A percentile compares a stretch with the other conserved stretches of the same genome.
Evolutionary conservation across 768 basidiomycete species (phyloP).

Genomic region (Tephrocybe sp.): DNA sequence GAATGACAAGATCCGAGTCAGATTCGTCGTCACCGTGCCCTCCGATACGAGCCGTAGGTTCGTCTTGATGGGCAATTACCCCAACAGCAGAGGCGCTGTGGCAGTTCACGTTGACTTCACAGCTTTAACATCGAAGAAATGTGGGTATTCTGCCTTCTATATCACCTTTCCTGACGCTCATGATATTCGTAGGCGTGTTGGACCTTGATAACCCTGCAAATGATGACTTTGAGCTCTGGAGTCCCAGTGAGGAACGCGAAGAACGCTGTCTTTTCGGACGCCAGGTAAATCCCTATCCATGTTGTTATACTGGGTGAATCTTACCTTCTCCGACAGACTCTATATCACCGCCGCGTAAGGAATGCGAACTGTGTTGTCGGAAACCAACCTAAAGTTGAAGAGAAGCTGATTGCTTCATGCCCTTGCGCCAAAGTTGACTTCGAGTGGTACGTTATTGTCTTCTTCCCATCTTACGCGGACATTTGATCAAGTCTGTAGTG

Average conservation of each 20-base stretch:
- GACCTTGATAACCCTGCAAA: slow-evolving; percentile 67
- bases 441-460: slow-evolving; percentile 72
- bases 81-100: slow-evolving; percentile 49
- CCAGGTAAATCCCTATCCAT: slow-evolving; percentile 64
- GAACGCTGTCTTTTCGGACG: slow-evolving; percentile 92
- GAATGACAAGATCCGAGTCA: slow-evolving; percentile 72
- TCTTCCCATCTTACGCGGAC: background rate
- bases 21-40: slow-evolving; percentile 82
- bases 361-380: slow-evolving; percentile 86
- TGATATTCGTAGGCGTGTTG: slow-evolving; percentile 55
- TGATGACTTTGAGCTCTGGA: slow-evolving; percentile 98
- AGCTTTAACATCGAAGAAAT: slow-evolving; percentile 69
- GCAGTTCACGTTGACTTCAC: slow-evolving; percentile 91
- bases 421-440: slow-evolving; percentile 77
- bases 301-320: background rate
- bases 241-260: slow-evolving; percentile 84
- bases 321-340: slow-evolving; percentile 50
- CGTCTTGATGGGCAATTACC: slow-evolving; percentile 72
- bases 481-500: slow-evolving; percentile 45
- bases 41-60: slow-evolving; percentile 90
- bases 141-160: slow-evolving; percentile 49
- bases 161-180: slow-evolving; percentile 5
- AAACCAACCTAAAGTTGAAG: slow-evolving; percentile 50
- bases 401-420: slow-evolving; percentile 67
- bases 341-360: slow-evolving; percentile 88